A percentile compares a stretch with the other conserved stretches of the same genome.
phyloP scores from a whole-genome alignment of 169 alveolate species.

The Cryptosporidium ubiquitum region DNA sequence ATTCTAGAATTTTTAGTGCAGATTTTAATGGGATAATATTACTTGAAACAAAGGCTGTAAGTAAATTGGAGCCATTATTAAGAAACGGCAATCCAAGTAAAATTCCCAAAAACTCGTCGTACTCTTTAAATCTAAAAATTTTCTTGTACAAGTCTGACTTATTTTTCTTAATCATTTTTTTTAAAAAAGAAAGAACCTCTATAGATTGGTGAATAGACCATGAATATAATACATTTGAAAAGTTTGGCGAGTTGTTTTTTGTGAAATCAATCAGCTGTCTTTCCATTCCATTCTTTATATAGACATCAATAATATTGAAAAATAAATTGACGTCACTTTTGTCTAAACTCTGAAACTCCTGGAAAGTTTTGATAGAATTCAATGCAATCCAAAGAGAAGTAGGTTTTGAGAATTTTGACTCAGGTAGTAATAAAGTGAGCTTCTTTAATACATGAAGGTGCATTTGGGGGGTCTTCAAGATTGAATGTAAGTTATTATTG shows the following conservation, averaged over 20 bases:
- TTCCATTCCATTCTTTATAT: constrained; percentile 38
- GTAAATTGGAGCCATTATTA: not conserved
- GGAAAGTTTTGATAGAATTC: not conserved
- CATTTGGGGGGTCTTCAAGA: constrained; percentile 58
- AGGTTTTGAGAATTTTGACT: constrained; percentile 23
- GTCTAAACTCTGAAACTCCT: not conserved
- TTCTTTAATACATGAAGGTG: constrained; percentile 24
- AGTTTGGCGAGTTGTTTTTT: not conserved
- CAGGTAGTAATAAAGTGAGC: constrained; percentile 16
- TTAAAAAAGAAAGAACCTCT: not conserved
- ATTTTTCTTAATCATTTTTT: not conserved
- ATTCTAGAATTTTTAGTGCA: not conserved
- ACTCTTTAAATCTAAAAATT: not conserved
- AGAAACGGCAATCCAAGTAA: not conserved
- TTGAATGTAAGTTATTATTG: not conserved
- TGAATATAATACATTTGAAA: constrained; percentile 31
- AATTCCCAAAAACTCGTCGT: not conserved
- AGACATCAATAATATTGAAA: constrained; percentile 19
- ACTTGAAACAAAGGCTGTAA: constrained; percentile 23
- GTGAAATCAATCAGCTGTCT: not conserved
- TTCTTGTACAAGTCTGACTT: not conserved
- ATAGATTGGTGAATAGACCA: constrained; percentile 28
- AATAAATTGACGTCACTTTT: constrained; percentile 18
- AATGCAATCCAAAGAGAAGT: constrained; percentile 46
- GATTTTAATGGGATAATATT: constrained; percentile 23